Conservation (phyloP, 768 basidiomycete genomes). For the Filobasidium floriforme region DNA sequence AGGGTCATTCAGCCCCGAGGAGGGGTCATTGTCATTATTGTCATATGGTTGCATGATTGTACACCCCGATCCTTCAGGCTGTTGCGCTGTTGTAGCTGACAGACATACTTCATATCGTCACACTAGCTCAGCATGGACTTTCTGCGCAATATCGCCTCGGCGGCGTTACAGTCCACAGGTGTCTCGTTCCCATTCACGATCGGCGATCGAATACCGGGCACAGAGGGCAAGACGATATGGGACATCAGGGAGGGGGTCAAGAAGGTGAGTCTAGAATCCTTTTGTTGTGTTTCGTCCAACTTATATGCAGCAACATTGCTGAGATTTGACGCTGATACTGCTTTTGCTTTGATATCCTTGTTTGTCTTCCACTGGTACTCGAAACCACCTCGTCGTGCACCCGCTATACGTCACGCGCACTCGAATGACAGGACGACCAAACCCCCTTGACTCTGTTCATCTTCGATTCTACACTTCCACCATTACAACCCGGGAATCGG, state of each 20-base stretch:
- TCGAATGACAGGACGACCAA: slow-evolving; percentile 92
- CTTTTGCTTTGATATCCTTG: background rate
- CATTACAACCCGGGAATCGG: slow-evolving; percentile 36
- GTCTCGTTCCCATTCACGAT: slow-evolving; percentile 80
- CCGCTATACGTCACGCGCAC: too few species aligned
- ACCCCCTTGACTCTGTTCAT: slow-evolving; percentile 81
- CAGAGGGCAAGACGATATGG: slow-evolving; percentile 69
- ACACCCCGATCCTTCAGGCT: too few species aligned
- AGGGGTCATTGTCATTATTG: too few species aligned
- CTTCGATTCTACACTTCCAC: slow-evolving; percentile 55
- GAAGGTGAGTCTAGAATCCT: slow-evolving; percentile 52
- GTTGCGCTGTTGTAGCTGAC: too few species aligned
- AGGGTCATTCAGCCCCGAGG: too few species aligned
- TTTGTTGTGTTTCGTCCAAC: too few species aligned
- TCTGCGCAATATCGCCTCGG: slow-evolving; percentile 48
- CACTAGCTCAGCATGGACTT: slow-evolving; percentile 55
- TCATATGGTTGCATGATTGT: too few species aligned
- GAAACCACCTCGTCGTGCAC: too few species aligned
- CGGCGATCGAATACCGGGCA: slow-evolving; percentile 61
- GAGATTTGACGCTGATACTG: slow-evolving; percentile 19
- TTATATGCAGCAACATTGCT: too few species aligned
- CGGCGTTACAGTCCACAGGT: slow-evolving; percentile 87
- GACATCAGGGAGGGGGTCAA: slow-evolving; percentile 79
- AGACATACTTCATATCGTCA: too few species aligned
- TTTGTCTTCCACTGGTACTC: too few species aligned